Evolutionary conservation across 495 filamentous ascomycete genomes (phyloP).

Genomic region (Neurospora sp.): DNA sequence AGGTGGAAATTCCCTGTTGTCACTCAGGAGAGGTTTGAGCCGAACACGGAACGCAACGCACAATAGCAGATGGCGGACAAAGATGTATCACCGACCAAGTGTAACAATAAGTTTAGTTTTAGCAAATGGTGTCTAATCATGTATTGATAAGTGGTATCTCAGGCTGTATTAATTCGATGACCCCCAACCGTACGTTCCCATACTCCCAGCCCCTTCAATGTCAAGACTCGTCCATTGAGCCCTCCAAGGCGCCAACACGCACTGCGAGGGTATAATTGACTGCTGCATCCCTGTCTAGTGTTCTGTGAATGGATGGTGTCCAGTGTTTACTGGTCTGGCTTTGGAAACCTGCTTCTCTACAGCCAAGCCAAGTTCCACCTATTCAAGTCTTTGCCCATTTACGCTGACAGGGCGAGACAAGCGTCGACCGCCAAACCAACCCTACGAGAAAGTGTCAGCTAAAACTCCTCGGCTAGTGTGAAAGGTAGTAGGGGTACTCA

Average conservation of each 20-base stretch:
- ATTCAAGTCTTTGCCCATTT: not conserved
- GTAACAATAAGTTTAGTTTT: not conserved
- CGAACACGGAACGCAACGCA: not conserved
- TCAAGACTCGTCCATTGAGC: not conserved
- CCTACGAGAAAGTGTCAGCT: conserved; percentile 35
- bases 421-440: conserved; percentile 87
- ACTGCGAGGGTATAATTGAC: not conserved
- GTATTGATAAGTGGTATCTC: not conserved
- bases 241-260: not conserved
- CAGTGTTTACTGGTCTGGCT: not conserved
- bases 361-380: not conserved
- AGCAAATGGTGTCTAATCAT: not conserved
- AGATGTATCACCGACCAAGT: not conserved
- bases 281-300: not conserved
- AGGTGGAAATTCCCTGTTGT: not conserved
- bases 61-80: not conserved
- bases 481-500: conserved; percentile 34
- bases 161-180: not conserved
- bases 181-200: not conserved
- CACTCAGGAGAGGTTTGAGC: not conserved
- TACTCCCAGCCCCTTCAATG: not conserved
- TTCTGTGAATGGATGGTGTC: not conserved
- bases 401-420: conserved; percentile 68
- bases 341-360: not conserved
- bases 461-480: conserved; percentile 1